These are phyloP conservation scores for Penicillium psychrosexuale DNA, from an alignment of 2,329 filamentous ascomycete species.

Conservation along the genomic window DNA sequence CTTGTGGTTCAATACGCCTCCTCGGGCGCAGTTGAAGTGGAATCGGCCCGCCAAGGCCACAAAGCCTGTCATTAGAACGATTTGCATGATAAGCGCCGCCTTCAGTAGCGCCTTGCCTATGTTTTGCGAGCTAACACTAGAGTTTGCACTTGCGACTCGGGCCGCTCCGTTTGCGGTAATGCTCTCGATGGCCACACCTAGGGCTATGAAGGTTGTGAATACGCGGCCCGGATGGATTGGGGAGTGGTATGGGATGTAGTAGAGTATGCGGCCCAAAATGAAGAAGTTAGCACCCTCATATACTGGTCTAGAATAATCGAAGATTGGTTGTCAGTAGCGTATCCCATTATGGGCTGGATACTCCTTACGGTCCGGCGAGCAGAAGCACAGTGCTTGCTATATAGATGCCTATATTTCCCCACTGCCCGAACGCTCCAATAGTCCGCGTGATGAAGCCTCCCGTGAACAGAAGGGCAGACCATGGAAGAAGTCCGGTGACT, in stretches of 20 bases:
- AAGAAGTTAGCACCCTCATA: slow-evolving; percentile 50
- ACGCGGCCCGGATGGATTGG: slow-evolving; percentile 56
- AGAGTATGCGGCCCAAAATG: slow-evolving; percentile 52
- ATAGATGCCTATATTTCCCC: slow-evolving; percentile 36
- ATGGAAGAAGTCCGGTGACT: slow-evolving; percentile 42
- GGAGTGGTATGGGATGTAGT: slow-evolving; percentile 48
- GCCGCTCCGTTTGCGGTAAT: slow-evolving; percentile 53
- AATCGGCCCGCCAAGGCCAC: slow-evolving; percentile 47
- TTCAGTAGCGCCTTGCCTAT: slow-evolving; percentile 49
- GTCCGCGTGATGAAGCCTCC: slow-evolving; percentile 39
- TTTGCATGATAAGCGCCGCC: slow-evolving; percentile 50
- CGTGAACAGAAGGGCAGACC: slow-evolving; percentile 42
- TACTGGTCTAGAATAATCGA: slow-evolving; percentile 31
- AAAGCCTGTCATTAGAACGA: slow-evolving; percentile 51
- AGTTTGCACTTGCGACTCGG: slow-evolving; percentile 41
- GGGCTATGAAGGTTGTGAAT: slow-evolving; percentile 57
- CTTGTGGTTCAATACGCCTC: slow-evolving; percentile 43
- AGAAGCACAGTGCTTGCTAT: slow-evolving; percentile 42
- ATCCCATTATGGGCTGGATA: not conserved
- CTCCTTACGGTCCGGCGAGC: slow-evolving; percentile 39
- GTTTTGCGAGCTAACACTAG: slow-evolving; percentile 37
- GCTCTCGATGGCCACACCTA: slow-evolving; percentile 49
- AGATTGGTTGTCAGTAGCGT: not conserved
- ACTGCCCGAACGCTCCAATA: slow-evolving; percentile 37
- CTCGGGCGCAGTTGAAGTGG: slow-evolving; percentile 43